Evolutionary conservation across 495 filamentous ascomycete genomes (phyloP), one percentile per base, ranked within the genome.

Genomic region (Jackrogersella multiformis): DNA sequence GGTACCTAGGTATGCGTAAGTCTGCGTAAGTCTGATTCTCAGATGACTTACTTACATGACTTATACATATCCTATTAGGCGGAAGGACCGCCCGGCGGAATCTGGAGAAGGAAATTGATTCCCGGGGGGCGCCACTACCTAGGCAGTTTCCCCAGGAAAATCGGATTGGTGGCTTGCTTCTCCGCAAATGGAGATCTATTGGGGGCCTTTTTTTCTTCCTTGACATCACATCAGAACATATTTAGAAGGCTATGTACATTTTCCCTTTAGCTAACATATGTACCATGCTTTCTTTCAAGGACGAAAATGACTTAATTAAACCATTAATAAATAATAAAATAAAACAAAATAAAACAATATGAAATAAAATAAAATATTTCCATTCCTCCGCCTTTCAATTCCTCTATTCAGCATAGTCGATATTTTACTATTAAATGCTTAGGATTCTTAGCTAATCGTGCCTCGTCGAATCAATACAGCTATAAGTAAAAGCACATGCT

Each of bases 141-240:
- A n/a, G n/a, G n/a, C n/a, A n/a, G 39, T 61, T 61, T 61, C 56
- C 66, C 61, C 61, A 64, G 52, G 38, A 56, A 57, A 69, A 24
- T 52, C 49, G 49, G 34, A 56, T 69, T 55, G 63, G 55, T 63
- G 58, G 65, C 53, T 53, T 52, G 16, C 21, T 69, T 60, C 55
- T 69, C 66, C 60, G 66, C 55, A 60, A n/a, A 61, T 21, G 4
- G 42, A 21, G 28, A 32, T 48, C 23, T 45, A 18, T 56, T 56
- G 13, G 51, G 35, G 48, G 32, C 24, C 35, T 26, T 56, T 35
- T n/a, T n/a, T n/a, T 42, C 23, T 41, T 13, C 34, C 61, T 9
- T 42, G 16, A 16, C 9, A 58, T 35, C 34, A 57, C 36, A 12
- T 16, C 18, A 24, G 45, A 39, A 28, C 15, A 21, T 52, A 21